phyloP scores from a whole-genome alignment of 441 rosid species.

The Brassica balearica region DNA sequence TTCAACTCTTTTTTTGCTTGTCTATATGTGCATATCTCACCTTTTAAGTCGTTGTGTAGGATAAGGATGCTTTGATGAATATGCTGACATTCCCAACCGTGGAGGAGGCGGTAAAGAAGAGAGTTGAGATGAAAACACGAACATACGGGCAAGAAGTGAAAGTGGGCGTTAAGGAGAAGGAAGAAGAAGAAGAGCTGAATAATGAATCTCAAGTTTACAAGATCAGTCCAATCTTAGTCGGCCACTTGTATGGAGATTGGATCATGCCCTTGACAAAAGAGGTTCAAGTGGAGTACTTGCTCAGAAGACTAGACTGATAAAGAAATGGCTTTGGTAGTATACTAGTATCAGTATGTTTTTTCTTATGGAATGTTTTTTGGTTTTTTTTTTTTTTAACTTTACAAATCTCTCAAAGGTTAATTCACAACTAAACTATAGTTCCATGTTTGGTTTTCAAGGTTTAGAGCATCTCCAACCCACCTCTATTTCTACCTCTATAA shows the following conservation, averaged over 20 bases:
- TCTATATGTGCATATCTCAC: slow-evolving; percentile 1
- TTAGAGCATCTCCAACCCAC: no score
- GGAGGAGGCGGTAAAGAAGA: slow-evolving; percentile 71
- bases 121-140: slow-evolving; percentile 79
- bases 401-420: slow-evolving; percentile 8
- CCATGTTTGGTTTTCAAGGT: slow-evolving; percentile 12
- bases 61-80: slow-evolving; percentile 61
- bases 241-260: slow-evolving; percentile 77
- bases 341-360: slow-evolving; percentile 15
- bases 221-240: slow-evolving; percentile 77
- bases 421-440: neutral
- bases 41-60: slow-evolving; percentile 48
- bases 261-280: slow-evolving; percentile 98
- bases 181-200: slow-evolving; percentile 34
- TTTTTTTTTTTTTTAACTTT: neutral
- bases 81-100: slow-evolving; percentile 73
- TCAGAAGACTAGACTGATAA: slow-evolving; percentile 78
- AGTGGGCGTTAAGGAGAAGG: slow-evolving; percentile 43
- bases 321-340: slow-evolving; percentile 19
- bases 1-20: no score
- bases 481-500: no score
- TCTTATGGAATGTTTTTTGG: neutral
- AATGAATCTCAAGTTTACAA: slow-evolving; percentile 66
- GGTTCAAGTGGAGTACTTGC: slow-evolving; percentile 81
- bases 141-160: slow-evolving; percentile 76